Evolutionary conservation across 805 yeast genomes (phyloP), one percentile per base, ranked within the genome.

Genomic region (Jamesozyma jinghongensis): DNA sequence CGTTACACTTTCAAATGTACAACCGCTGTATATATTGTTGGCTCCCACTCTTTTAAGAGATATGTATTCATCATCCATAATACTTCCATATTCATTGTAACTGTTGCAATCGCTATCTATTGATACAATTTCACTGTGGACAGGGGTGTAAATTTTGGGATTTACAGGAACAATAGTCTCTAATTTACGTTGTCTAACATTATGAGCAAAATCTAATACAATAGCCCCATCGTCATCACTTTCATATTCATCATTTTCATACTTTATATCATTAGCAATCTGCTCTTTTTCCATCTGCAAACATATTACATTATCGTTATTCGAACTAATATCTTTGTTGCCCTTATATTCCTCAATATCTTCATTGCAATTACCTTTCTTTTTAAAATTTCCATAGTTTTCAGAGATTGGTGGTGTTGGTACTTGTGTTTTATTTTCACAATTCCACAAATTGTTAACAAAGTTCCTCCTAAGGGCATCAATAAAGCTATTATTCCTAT

Each of bases 201-300:
- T 38, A 26, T 45, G 51, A 5, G 47, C 18, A 33, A 56, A 56
- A 36, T 54, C 46, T 22, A 56, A 39, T 3, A 53, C 54, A 13
- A 56, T 47, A 2, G 58, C 54, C 25, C 44, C 51, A 8, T 40
- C 49, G 18, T 39, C 46, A 4, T 45, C 50, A 4, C 40, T 46
- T n/a, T 29, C 36, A 1, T 38, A 36, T 5, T 13, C 20, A 16
- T 34, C 30, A 18, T 37, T 19, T 14, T 33, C 38, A 10, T 8
- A 3, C 14, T 30, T 28, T 8, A 17, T 20, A 12, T 27, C 19
- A 32, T 5, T 18, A n/a, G n/a, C 17, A 3, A 17, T 19, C 13
- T 25, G 20, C 25, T 5, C 3, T 22, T 28, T 5, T 12, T 28
- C 16, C 16, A 8, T 8, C 16, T 28, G 31, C 16, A 12, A n/a